These are phyloP conservation scores for Alternaria arborescens DNA, from an alignment of 2,329 filamentous ascomycete species.

Conservation along the genomic window DNA sequence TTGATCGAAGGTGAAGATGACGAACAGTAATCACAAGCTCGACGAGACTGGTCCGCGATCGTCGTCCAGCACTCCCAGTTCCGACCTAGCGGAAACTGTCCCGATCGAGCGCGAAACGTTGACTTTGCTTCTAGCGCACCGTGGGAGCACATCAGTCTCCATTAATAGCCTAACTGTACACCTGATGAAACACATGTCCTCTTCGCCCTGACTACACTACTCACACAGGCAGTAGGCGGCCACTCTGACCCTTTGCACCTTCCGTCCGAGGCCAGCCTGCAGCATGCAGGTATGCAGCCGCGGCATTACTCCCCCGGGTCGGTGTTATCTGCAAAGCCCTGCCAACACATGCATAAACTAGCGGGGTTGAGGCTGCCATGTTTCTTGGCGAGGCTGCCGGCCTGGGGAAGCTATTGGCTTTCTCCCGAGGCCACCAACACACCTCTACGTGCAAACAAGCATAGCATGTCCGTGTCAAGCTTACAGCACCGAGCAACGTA, in stretches of 20 bases:
- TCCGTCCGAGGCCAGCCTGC: conserved; percentile 1
- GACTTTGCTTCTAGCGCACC: conserved; percentile 10
- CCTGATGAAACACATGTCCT: conserved; percentile 11
- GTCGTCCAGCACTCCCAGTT: conserved; percentile 9
- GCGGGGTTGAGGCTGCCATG: conserved; percentile 13
- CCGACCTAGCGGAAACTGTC: conserved; percentile 9
- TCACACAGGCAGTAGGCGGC: background rate
- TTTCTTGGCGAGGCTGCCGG: conserved; percentile 9
- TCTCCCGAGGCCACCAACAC: background rate
- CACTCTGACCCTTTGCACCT: background rate
- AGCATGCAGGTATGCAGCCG: conserved; percentile 4
- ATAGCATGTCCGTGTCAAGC: background rate
- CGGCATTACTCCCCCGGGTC: conserved; percentile 8
- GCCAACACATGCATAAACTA: conserved; percentile 22
- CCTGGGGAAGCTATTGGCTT: background rate
- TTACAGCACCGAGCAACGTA: background rate
- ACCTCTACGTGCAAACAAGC: too few relatives aligned
- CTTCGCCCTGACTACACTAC: background rate
- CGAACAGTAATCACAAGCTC: conserved; percentile 3
- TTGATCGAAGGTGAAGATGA: background rate
- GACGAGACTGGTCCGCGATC: conserved; percentile 4
- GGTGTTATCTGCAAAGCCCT: conserved; percentile 6
- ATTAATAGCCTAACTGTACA: conserved; percentile 2
- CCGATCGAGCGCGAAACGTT: conserved; percentile 11
- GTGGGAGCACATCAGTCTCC: background rate